Conservation (phyloP, 2,329 filamentous ascomycete genomes). For the Fusarium circinatum region DNA sequence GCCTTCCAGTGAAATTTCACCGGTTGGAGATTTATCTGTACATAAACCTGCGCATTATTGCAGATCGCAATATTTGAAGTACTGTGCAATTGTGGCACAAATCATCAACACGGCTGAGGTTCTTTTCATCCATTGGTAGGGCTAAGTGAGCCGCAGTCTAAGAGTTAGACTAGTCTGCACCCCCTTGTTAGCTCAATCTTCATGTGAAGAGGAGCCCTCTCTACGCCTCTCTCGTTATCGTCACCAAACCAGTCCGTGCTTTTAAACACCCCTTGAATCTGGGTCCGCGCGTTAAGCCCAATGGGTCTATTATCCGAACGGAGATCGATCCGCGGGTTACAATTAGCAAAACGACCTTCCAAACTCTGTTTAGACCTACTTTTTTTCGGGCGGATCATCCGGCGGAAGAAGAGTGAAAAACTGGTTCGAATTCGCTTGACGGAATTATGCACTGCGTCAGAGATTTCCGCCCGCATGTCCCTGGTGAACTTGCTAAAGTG, state of each 20-base stretch:
- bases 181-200: background rate
- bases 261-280: background rate
- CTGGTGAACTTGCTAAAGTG: background rate
- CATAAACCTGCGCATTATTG: background rate
- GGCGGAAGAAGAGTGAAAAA: background rate
- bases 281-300: background rate
- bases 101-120: background rate
- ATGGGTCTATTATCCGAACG: background rate
- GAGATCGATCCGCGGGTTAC: constrained; percentile 1
- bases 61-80: background rate
- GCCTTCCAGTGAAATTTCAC: background rate
- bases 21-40: background rate
- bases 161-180: too few species aligned
- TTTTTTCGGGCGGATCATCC: background rate
- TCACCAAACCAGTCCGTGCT: background rate
- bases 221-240: background rate
- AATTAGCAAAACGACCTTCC: background rate
- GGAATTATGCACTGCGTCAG: background rate
- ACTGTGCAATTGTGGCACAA: background rate
- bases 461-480: background rate
- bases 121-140: background rate
- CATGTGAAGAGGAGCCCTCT: background rate
- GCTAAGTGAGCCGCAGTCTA: background rate
- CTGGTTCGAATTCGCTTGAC: background rate
- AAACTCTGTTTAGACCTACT: background rate